Evolutionary conservation across 2,329 filamentous ascomycete genomes (phyloP), one percentile per base, ranked within the genome.

Genomic region (Neofusicoccum sp.): DNA sequence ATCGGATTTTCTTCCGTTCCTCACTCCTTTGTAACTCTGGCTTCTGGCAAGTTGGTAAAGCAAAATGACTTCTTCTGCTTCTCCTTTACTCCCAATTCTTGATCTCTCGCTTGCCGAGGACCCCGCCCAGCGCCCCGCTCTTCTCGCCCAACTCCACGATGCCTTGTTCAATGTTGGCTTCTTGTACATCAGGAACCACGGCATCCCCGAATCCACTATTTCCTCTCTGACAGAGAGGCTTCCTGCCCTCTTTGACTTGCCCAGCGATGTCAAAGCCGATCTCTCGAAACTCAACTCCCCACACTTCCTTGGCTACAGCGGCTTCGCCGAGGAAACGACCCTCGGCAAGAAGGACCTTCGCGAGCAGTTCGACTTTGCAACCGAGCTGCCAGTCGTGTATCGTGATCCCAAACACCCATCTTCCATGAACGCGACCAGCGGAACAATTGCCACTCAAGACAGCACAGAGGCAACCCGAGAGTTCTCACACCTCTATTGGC

Each of bases 321-420:
- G 77, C 0, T 79, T 80, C 16, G 85, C 84, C 0, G 76, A 81
- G 29, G 86, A 88, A 70, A 84, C 75, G 0, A 88, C 86, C 1
- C 81, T 83, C 0, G 83, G 84, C 0, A 73, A 74, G 58, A 67
- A 73, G 12, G 85, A 88, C 68, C 73, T 77, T 16, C 74, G 85
- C 16, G 85, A 88, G 70, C 85, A 88, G 67, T 83, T 86, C 52
- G 85, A 88, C 69, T 84, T 85, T 68, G 85, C 83, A 12, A 87
- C 84, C 0, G 85, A 87, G 66, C 71, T 87, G 34, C 63, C 73
- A 0, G 76, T 72, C 1, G 76, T 68, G 1, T 79, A 78, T 70
- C 34, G 12, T 49, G 58, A 41, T 29, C 34, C 33, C 22, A 22
- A 34, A 12, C n/a, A n/a, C n/a, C n/a, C n/a, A n/a, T 12, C 58